A percentile compares a stretch with the other conserved stretches of the same genome.
Conservation (phyloP, 768 basidiomycete species). For the Lenzites betulinus region DNA sequence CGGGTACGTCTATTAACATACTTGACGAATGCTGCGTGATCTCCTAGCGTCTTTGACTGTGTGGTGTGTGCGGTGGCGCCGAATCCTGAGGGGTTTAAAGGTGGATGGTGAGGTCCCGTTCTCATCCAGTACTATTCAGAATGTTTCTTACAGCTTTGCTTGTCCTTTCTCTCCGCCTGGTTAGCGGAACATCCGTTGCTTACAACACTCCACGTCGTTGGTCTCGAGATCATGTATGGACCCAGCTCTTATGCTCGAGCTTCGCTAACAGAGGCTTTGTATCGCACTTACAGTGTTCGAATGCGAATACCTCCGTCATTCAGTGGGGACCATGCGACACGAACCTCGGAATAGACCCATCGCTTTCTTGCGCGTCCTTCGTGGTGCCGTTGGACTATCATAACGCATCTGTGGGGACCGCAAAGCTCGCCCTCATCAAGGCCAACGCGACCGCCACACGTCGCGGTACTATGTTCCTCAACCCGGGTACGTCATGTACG, state of each 20-base stretch:
- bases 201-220: background rate
- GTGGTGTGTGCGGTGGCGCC: no score
- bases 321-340: slow-evolving; percentile 10
- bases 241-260: background rate
- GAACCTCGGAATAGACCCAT: background rate
- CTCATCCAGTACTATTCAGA: background rate
- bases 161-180: background rate
- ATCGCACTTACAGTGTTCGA: background rate
- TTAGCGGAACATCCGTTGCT: background rate
- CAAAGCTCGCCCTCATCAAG: background rate
- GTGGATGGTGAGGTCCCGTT: background rate
- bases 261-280: background rate
- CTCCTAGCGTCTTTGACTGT: background rate
- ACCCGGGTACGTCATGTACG: background rate
- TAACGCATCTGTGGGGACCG: background rate
- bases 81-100: background rate
- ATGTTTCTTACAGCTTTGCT: background rate
- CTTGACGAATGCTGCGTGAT: background rate
- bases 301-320: background rate
- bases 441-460: slow-evolving; percentile 3
- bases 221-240: background rate
- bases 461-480: slow-evolving; percentile 4
- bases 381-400: slow-evolving; percentile 12
- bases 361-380: slow-evolving; percentile 1
- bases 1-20: background rate